Evolutionary conservation across 371 early-diverging fungal genomes (phyloP).

Genomic region (Syncephalastrum sp.): DNA sequence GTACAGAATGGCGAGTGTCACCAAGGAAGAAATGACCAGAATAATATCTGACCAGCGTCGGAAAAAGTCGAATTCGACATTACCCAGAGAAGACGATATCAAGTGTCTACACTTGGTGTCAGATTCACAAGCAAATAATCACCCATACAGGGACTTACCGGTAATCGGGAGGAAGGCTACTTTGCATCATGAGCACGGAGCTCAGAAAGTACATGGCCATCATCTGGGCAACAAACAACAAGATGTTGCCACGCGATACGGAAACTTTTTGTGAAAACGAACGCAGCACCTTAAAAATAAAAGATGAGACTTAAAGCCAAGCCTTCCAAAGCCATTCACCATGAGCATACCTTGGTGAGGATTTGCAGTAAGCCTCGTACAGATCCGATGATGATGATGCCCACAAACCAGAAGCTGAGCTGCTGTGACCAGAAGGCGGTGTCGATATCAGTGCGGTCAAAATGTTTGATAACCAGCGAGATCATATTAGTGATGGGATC

Average conservation of each 20-base stretch:
- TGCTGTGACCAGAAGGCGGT: constrained; percentile 87
- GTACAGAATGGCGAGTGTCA: constrained; percentile 65
- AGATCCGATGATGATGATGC: constrained; percentile 82
- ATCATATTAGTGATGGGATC: constrained; percentile 88
- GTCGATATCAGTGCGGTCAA: constrained; percentile 64
- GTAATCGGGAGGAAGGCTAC: constrained; percentile 82
- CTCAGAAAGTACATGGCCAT: constrained; percentile 94
- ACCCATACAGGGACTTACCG: constrained; percentile 33
- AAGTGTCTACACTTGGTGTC: constrained; percentile 52
- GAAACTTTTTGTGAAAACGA: constrained; percentile 55
- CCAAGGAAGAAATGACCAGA: constrained; percentile 76
- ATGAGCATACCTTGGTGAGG: constrained; percentile 63
- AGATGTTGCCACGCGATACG: constrained; percentile 66
- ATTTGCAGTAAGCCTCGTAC: constrained; percentile 85
- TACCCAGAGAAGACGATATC: constrained; percentile 74
- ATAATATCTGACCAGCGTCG: constrained; percentile 93
- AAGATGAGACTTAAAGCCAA: background rate
- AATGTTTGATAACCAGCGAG: constrained; percentile 64
- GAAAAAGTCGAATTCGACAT: constrained; percentile 86
- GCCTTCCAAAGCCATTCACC: background rate
- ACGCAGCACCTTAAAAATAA: constrained; percentile 48
- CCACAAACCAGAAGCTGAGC: constrained; percentile 88
- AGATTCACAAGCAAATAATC: background rate
- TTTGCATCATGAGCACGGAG: constrained; percentile 88
- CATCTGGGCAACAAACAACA: constrained; percentile 80